phyloP scores from a whole-genome alignment of 2,329 filamentous ascomycete genomes.

The Neocatenulostroma microsporum region DNA sequence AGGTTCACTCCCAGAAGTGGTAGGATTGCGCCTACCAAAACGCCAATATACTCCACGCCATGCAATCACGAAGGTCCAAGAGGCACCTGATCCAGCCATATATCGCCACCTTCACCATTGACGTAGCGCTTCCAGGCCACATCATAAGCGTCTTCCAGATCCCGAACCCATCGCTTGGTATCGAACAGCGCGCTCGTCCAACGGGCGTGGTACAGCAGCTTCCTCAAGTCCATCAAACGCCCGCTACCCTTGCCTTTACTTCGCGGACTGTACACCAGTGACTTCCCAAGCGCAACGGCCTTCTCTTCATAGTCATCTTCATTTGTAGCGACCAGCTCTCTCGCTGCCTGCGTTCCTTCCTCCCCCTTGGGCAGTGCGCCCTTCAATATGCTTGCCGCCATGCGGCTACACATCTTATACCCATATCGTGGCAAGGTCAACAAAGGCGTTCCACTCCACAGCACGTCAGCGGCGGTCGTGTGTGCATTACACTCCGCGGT shows the following conservation, averaged over 20 bases:
- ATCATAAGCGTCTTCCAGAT: slow-evolving; percentile 82
- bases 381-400: slow-evolving; percentile 89
- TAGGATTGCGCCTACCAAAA: no score
- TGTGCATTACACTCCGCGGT: slow-evolving; percentile 98
- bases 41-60: no score
- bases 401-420: slow-evolving; percentile 98
- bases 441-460: slow-evolving; percentile 93
- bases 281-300: slow-evolving; percentile 59
- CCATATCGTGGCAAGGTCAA: slow-evolving; percentile 84
- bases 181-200: slow-evolving; percentile 87
- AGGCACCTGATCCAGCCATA: slow-evolving; percentile 57
- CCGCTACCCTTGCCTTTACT: slow-evolving; percentile 40
- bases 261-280: slow-evolving; percentile 51
- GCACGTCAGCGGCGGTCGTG: slow-evolving; percentile 89
- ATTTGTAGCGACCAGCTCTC: slow-evolving; percentile 66
- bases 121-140: slow-evolving; percentile 88
- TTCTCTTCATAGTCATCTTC: slow-evolving; percentile 80
- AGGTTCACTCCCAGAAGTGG: no score
- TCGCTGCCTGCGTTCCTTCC: slow-evolving; percentile 59
- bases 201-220: slow-evolving; percentile 71
- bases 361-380: slow-evolving; percentile 70
- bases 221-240: slow-evolving; percentile 68
- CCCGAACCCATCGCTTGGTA: slow-evolving; percentile 80
- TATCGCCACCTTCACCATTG: slow-evolving; percentile 78
- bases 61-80: no score